These are phyloP conservation scores for Arthroderma sp. DNA, from an alignment of 2,329 filamentous ascomycete species.

Conservation along the genomic window DNA sequence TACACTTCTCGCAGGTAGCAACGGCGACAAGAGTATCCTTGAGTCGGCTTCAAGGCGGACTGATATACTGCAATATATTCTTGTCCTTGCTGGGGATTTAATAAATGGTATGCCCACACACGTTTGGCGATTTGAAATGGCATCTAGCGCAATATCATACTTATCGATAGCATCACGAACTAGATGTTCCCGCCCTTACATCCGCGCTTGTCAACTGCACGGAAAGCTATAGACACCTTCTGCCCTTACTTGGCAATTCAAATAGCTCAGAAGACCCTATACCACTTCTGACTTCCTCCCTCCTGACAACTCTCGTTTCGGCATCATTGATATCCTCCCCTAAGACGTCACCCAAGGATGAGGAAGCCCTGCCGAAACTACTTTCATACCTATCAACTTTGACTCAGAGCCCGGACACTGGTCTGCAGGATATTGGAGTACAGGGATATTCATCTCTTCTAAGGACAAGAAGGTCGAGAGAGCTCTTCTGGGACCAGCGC, in stretches of 20 bases:
- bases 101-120: constrained; percentile 54
- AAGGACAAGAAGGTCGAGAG: constrained; percentile 57
- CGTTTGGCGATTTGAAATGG: background rate
- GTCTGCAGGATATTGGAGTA: constrained; percentile 88
- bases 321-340: constrained; percentile 48
- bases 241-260: constrained; percentile 71
- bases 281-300: constrained; percentile 76
- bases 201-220: constrained; percentile 61
- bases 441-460: constrained; percentile 80
- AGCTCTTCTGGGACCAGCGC: constrained; percentile 82
- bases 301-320: constrained; percentile 67
- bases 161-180: too few relatives aligned
- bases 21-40: constrained; percentile 57
- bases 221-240: constrained; percentile 62
- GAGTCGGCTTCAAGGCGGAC: constrained; percentile 72
- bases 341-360: constrained; percentile 47
- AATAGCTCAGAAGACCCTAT: constrained; percentile 75
- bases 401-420: constrained; percentile 72
- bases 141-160: too few relatives aligned
- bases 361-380: constrained; percentile 65
- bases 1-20: constrained; percentile 60
- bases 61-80: constrained; percentile 88
- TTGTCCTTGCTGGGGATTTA: constrained; percentile 77
- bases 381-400: constrained; percentile 77
- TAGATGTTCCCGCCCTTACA: constrained; percentile 68